Evolutionary conservation across 257 asterid genomes (phyloP), one percentile per base, ranked within the genome.

Genomic region (Solanum pinnatisectum): DNA sequence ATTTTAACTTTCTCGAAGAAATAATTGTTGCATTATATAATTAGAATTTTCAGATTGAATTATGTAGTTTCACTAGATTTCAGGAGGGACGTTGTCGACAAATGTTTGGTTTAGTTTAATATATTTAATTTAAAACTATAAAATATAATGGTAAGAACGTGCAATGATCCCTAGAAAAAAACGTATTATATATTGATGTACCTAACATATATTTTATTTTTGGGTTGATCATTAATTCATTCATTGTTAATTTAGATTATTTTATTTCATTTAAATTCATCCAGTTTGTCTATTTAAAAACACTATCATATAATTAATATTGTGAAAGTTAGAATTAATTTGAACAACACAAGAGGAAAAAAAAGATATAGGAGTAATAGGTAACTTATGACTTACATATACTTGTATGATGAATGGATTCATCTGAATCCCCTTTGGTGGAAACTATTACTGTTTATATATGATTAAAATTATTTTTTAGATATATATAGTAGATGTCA

Each of bases 401-500:
- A 37, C 12, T 6, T 40, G 9, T 40, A 40, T 40, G 12, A 40
- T 40, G 49, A 42, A 42, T 42, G 15, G 8, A 49, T 49, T 49
- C 9, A 49, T 16, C 0, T 16, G 60, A 49, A 15, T 49, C 3
- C 1, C 9, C 3, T 6, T 49, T 1, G 23, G 0, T 15, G 23
- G 8, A 49, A 49, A 16, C 3, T 15, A 49, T 49, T 49, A 49
- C 0, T 15, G 3, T 49, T 49, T 49, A 15, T 49, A 49, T 15
- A 16, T 49, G 22, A 49, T 49, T 49, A 49, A 49, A 46, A 15
- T 49, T 49, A 49, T 5, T 49, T 16, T 49, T 6, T 49, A 49
- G 22, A 0, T 49, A 49, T 49, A 15, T 49, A 49, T 49, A 49
- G 1, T 2, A 49, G 0, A 49, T 49, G 23, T 15, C 0, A 1